These are phyloP conservation scores for Teunomyces atbi DNA, from an alignment of 805 yeast species.

Conservation along the genomic window DNA sequence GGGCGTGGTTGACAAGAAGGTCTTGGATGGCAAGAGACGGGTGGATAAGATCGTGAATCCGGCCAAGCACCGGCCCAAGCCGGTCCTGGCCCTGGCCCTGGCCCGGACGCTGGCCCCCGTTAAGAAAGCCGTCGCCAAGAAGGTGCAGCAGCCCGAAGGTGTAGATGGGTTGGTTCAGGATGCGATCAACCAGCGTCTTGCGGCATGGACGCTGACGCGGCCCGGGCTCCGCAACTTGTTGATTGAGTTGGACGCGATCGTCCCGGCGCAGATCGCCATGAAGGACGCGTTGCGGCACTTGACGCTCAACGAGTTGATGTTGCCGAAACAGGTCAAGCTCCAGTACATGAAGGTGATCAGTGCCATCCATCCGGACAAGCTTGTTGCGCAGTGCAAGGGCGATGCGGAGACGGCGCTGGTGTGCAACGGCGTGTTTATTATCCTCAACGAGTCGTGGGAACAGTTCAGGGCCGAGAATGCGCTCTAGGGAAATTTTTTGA, in stretches of 20 bases:
- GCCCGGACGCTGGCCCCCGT: no score
- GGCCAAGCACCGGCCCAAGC: constrained; percentile 23
- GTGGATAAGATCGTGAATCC: constrained; percentile 68
- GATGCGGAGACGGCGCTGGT: constrained; percentile 73
- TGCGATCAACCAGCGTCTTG: constrained; percentile 8
- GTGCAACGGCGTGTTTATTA: constrained; percentile 83
- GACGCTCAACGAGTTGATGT: constrained; percentile 69
- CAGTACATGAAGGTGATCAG: constrained; percentile 79
- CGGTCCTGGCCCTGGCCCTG: no score
- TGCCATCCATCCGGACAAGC: constrained; percentile 81
- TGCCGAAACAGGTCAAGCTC: constrained; percentile 86
- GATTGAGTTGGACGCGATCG: constrained; percentile 61
- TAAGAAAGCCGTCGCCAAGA: constrained; percentile 6
- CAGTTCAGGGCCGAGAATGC: constrained; percentile 20
- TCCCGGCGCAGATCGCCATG: constrained; percentile 48
- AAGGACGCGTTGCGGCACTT: constrained; percentile 13
- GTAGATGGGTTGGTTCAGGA: constrained; percentile 29
- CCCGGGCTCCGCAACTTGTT: constrained; percentile 72
- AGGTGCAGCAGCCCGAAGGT: constrained; percentile 38
- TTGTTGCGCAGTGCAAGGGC: constrained; percentile 34
- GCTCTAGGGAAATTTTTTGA: not conserved
- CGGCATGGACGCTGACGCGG: constrained; percentile 10
- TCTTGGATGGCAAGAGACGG: constrained; percentile 80
- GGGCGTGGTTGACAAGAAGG: constrained; percentile 61
- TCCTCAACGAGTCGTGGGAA: constrained; percentile 76